Evolutionary conservation across 768 basidiomycete genomes (phyloP), one percentile per base, ranked within the genome.

Genomic region (Glaciozyma martinii): DNA sequence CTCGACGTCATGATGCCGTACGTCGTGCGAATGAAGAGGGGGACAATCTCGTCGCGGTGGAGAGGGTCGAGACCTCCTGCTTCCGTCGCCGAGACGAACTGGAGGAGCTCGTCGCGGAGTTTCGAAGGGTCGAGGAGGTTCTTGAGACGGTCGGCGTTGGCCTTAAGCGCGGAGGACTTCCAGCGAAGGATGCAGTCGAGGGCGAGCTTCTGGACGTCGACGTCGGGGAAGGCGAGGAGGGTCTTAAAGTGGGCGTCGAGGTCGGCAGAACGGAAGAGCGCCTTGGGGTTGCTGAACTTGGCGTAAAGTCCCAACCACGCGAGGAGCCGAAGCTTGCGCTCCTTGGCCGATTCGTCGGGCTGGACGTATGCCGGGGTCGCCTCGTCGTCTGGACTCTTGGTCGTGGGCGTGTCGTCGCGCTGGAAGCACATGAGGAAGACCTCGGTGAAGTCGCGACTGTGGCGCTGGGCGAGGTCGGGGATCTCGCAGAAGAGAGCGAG

Each of bases 201-300:
- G 0, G 92, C 84, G 18, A 85, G 78, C 12, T 78, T 80, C 77
- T 95, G 94, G 3, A 97, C 78, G 5, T 82, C 72, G 19, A 84
- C 83, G 70, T 97, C 92, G 4, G 92, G 89, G 67, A 91, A 86
- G 7, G 91, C 86, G 29, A 98, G 81, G 27, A 89, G 81, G n/a
- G 82, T 78, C 19, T 81, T 80, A 77, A 92, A 94, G 29, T 90
- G 74, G 2, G 78, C 58, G 49, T 81, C 82, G 7, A 98, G 80
- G 0, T 80, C 80, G 13, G 86, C 81, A 0, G 88, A 83, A 10
- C 83, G 80, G 73, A 85, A 82, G 3, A 93, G 78, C 0, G 90
- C 89, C 77, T 90, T 94, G n/a, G 93, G 94, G 73, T 97, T 98
- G 71, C 79, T 78, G 75, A 99, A 89, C 74, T 92, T 94, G 57